phyloP scores from a whole-genome alignment of 2,329 filamentous ascomycete genomes.

The Elsinoe fawcettii region DNA sequence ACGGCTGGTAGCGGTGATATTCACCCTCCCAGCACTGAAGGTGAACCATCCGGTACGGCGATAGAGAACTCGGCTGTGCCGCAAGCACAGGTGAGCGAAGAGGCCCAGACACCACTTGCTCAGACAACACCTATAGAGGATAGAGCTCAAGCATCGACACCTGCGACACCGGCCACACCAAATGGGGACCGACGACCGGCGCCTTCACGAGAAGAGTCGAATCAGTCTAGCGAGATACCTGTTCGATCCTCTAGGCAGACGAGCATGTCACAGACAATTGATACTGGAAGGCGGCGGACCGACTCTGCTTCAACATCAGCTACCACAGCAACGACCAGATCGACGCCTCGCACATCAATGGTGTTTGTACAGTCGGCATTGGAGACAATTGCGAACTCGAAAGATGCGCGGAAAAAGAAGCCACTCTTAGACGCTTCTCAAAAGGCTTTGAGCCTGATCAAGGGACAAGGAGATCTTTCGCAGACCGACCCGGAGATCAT shows the following conservation, averaged over 20 bases:
- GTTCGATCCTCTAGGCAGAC: slow-evolving; percentile 6
- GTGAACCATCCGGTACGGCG: neutral
- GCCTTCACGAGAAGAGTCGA: slow-evolving; percentile 4
- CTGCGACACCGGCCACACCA: slow-evolving; percentile 3
- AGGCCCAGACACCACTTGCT: neutral
- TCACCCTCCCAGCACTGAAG: neutral
- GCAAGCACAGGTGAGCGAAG: neutral
- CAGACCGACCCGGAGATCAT: slow-evolving; percentile 85
- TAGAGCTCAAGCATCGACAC: neutral
- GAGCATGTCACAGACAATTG: slow-evolving; percentile 13
- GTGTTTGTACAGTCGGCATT: slow-evolving; percentile 92
- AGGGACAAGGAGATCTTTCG: slow-evolving; percentile 65
- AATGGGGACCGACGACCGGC: slow-evolving; percentile 8
- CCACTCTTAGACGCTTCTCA: slow-evolving; percentile 74
- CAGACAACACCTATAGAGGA: neutral
- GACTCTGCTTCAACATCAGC: slow-evolving; percentile 54
- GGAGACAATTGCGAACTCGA: slow-evolving; percentile 83
- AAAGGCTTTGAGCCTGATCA: slow-evolving; percentile 76
- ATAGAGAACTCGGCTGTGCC: neutral
- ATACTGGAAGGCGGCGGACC: slow-evolving; percentile 41
- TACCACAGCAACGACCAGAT: slow-evolving; percentile 39
- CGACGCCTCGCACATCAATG: slow-evolving; percentile 72
- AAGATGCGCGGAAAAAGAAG: slow-evolving; percentile 82
- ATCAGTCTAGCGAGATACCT: slow-evolving; percentile 9
- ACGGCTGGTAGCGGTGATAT: no score